A percentile compares a stretch with the other conserved stretches of the same genome.
phyloP scores from a whole-genome alignment of 140 eudicot genomes.

The Flaveria floridana region DNA sequence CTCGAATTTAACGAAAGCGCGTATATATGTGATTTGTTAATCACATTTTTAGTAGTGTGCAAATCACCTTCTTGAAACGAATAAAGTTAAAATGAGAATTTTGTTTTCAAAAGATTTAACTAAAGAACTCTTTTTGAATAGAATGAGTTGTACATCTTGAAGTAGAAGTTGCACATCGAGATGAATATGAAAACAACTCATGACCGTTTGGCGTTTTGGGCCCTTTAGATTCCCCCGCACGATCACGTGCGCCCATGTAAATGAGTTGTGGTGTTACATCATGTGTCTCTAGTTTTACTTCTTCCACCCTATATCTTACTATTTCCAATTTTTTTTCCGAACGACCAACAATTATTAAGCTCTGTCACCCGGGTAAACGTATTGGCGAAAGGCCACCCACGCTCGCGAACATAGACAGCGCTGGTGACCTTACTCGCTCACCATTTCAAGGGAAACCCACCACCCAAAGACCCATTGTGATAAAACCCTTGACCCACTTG shows the following conservation, averaged over 20 bases:
- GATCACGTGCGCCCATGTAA: constrained; percentile 43
- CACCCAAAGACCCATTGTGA: no score
- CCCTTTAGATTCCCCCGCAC: constrained; percentile 36
- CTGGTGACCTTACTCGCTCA: no score
- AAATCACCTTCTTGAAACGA: background rate
- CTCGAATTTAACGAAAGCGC: background rate
- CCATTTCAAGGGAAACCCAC: no score
- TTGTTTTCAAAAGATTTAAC: background rate
- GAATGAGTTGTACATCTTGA: constrained; percentile 9
- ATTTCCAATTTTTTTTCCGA: background rate
- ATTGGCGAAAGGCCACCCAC: no score
- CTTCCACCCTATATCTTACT: constrained; percentile 12
- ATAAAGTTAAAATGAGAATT: background rate
- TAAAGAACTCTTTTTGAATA: background rate
- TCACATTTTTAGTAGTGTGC: background rate
- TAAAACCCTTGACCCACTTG: no score
- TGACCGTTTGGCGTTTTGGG: constrained; percentile 37
- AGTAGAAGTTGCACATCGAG: constrained; percentile 17
- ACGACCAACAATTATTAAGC: no score
- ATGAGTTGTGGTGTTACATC: constrained; percentile 28
- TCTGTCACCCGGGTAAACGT: no score
- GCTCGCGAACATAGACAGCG: no score
- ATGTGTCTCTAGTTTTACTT: constrained; percentile 15
- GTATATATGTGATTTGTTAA: background rate
- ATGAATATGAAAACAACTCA: constrained; percentile 30